Percentiles rank a stretch among this genome's conserved stretches.
Evolutionary conservation across 2,329 filamentous ascomycete species (phyloP).

Genomic region (Aschersonia sp.): DNA sequence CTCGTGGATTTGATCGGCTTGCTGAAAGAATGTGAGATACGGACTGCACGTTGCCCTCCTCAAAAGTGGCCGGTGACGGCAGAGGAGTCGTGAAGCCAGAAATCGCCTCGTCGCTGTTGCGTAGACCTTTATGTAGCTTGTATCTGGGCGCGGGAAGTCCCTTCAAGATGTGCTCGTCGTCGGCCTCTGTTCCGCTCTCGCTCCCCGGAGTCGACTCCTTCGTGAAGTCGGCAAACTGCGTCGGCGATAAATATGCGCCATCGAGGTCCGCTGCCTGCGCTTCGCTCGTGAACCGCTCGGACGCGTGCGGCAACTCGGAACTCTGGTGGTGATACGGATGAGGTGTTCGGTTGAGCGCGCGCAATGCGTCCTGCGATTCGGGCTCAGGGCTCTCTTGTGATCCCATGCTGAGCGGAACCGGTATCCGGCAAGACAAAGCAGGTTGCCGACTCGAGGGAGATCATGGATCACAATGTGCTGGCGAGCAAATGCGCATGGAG

Average conservation of each 20-base stretch:
- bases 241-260: constrained; percentile 9
- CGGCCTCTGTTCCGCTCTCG: constrained; percentile 88
- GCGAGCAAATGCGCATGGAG: no score
- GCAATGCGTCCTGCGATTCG: constrained; percentile 24
- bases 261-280: constrained; percentile 5
- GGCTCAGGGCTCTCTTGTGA: constrained; percentile 16
- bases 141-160: constrained; percentile 68
- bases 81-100: constrained; percentile 42
- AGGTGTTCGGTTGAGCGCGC: constrained; percentile 44
- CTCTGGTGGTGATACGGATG: constrained; percentile 52
- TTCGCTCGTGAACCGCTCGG: constrained; percentile 20
- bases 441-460: constrained; percentile 6
- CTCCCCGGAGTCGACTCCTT: constrained; percentile 50
- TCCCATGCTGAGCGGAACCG: constrained; percentile 23
- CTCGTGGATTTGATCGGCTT: constrained; percentile 7
- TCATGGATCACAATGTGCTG: constrained; percentile 2
- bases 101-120: constrained; percentile 39
- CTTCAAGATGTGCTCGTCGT: constrained; percentile 82
- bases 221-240: constrained; percentile 17
- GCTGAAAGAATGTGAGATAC: constrained; percentile 7
- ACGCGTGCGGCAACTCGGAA: constrained; percentile 37
- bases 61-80: constrained; percentile 30
- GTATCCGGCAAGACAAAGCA: constrained; percentile 18
- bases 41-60: constrained; percentile 21
- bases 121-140: constrained; percentile 62